phyloP scores from a whole-genome alignment of 2,329 filamentous ascomycete genomes.

The Curvularia eragrostidis region DNA sequence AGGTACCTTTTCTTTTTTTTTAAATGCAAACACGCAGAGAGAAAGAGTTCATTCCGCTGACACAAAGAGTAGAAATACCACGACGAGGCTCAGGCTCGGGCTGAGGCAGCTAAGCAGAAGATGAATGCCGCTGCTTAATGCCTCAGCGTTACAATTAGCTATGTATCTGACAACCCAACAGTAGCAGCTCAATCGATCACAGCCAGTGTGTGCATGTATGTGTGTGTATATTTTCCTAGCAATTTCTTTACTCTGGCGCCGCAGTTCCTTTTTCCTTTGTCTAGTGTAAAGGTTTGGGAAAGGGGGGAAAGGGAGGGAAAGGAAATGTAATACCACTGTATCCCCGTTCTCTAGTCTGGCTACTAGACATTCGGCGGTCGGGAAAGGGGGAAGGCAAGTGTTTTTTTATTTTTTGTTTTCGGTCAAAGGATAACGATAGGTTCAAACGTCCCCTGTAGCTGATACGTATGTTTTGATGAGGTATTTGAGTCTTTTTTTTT shows the following conservation, averaged over 20 bases:
- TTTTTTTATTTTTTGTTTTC: not conserved
- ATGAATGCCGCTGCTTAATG: not conserved
- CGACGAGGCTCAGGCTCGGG: slow-evolving; percentile 36
- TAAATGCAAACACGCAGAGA: not conserved
- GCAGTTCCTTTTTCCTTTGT: slow-evolving; percentile 15
- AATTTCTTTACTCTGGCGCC: slow-evolving; percentile 5
- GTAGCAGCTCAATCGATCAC: not conserved
- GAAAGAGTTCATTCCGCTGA: slow-evolving; percentile 38
- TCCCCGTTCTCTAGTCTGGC: slow-evolving; percentile 28
- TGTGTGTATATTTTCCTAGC: not conserved
- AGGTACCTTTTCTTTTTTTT: slow-evolving; percentile 53
- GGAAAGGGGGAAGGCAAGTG: too few species aligned
- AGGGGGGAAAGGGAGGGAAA: not conserved
- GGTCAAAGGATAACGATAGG: not conserved
- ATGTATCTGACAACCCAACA: not conserved
- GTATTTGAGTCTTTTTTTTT: not conserved
- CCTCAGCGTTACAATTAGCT: not conserved
- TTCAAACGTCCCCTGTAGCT: not conserved
- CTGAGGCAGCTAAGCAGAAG: slow-evolving; percentile 15
- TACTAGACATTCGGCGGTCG: slow-evolving; percentile 14
- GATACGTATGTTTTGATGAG: slow-evolving; percentile 1
- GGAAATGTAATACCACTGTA: slow-evolving; percentile 5
- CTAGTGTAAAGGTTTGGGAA: not conserved
- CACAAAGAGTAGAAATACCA: slow-evolving; percentile 37
- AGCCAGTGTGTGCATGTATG: not conserved